Evolutionary conservation across 116 monocot genomes (phyloP).

Genomic region (Dioscorea cayenensis): DNA sequence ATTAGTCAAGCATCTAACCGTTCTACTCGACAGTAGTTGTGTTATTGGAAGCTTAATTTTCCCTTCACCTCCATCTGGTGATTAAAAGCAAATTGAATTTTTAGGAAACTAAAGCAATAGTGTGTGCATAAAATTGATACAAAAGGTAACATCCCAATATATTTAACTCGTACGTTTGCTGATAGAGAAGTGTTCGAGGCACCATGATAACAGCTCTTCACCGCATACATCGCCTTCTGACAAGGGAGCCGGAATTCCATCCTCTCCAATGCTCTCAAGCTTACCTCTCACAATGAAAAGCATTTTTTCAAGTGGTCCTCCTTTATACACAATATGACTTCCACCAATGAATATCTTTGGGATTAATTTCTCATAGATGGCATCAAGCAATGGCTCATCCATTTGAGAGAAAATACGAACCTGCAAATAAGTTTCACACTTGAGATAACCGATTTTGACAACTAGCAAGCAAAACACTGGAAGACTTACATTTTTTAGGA

Average conservation of each 20-base stretch:
- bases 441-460: too few relatives aligned
- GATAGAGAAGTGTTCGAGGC: slow-evolving; percentile 59
- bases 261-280: slow-evolving; percentile 54
- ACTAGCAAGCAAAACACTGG: too few relatives aligned
- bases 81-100: too few relatives aligned
- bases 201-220: slow-evolving; percentile 91
- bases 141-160: too few relatives aligned
- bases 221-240: slow-evolving; percentile 91
- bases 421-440: slow-evolving; percentile 13
- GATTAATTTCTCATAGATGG: slow-evolving; percentile 56
- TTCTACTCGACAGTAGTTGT: slow-evolving; percentile 53
- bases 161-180: slow-evolving; percentile 34
- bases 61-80: slow-evolving; percentile 37
- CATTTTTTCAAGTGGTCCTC: slow-evolving; percentile 79
- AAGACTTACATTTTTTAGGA: slow-evolving; percentile 59
- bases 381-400: slow-evolving; percentile 73
- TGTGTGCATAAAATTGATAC: too few relatives aligned
- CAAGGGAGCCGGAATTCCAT: slow-evolving; percentile 45
- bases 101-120: too few relatives aligned
- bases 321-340: slow-evolving; percentile 52
- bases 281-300: slow-evolving; percentile 87
- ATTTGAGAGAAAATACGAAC: slow-evolving; percentile 56
- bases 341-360: slow-evolving; percentile 66
- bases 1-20: slow-evolving; percentile 69
- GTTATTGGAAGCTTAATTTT: slow-evolving; percentile 33